Conservation (phyloP, 83 land plant species). For the Diphasiastrum complanatum region DNA sequence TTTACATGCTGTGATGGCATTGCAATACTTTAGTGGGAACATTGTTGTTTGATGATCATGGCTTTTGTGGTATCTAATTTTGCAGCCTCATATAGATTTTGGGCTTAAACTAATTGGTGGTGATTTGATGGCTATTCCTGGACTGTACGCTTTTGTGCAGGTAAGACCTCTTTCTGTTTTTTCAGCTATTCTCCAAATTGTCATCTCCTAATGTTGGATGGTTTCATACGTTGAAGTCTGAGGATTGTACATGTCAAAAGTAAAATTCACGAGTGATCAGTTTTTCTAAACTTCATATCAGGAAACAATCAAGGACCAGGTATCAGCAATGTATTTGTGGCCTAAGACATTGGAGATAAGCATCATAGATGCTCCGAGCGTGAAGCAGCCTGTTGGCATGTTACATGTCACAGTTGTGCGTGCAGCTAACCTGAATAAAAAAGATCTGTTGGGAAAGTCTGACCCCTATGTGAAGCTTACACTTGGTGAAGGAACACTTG, state of each 20-base stretch:
- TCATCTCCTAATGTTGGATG: not conserved
- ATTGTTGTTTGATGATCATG: no score
- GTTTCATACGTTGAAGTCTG: no score
- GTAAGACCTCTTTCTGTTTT: not conserved
- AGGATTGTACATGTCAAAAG: not conserved
- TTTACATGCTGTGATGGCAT: no score
- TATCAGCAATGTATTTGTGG: constrained; percentile 7
- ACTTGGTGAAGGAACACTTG: constrained; percentile 1
- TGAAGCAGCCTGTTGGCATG: constrained; percentile 1
- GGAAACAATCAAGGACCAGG: constrained; percentile 3
- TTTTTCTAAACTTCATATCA: constrained; percentile 1
- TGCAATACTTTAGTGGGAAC: no score
- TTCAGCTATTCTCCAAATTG: not conserved
- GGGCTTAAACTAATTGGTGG: constrained; percentile 6
- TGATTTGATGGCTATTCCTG: constrained; percentile 8
- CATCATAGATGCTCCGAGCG: no score
- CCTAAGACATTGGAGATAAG: constrained; percentile 4
- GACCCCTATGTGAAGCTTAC: not conserved
- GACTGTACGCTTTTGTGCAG: constrained; percentile 4
- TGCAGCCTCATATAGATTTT: constrained; percentile 7
- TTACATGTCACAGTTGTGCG: not conserved
- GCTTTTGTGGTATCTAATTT: no score
- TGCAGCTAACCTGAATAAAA: not conserved
- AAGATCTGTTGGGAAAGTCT: constrained; percentile 2
- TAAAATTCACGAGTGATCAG: not conserved